Evolutionary conservation across 139 green algal species (phyloP).

Genomic region (Coelastrella sp.): DNA sequence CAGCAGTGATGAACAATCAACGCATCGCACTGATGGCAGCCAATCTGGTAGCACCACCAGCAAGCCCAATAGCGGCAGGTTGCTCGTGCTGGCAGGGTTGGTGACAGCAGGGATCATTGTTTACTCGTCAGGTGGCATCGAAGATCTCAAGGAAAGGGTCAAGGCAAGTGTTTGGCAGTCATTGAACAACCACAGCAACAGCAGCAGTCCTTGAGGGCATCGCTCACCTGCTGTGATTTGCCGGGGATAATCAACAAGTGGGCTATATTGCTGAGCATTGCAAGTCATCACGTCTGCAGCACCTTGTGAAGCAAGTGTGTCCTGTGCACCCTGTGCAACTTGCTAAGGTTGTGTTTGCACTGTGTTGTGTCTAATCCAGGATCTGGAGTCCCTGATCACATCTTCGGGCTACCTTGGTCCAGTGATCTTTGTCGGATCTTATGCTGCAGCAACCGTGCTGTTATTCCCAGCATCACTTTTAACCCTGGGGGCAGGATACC

Average conservation of each 20-base stretch:
- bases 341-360: too few species aligned
- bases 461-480: constrained; percentile 81
- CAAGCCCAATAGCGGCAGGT: neutral
- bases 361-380: constrained; percentile 25
- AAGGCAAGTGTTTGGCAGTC: too few species aligned
- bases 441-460: constrained; percentile 73
- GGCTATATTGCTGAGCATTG: too few species aligned
- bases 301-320: too few species aligned
- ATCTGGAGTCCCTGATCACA: constrained; percentile 33
- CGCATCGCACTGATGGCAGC: too few species aligned
- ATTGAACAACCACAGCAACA: neutral
- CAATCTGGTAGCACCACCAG: neutral
- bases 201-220: too few species aligned
- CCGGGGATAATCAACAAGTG: too few species aligned
- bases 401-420: constrained; percentile 60
- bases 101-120: constrained; percentile 4
- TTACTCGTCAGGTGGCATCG: neutral
- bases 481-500: constrained; percentile 79
- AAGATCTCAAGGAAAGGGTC: constrained; percentile 6
- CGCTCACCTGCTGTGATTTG: too few species aligned
- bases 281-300: too few species aligned
- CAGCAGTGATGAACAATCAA: too few species aligned
- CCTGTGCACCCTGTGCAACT: too few species aligned
- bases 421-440: constrained; percentile 69
- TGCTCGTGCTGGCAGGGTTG: constrained; percentile 9